Evolutionary conservation across 2,329 filamentous ascomycete species (phyloP).

Genomic region (Epichloe uncinata): DNA sequence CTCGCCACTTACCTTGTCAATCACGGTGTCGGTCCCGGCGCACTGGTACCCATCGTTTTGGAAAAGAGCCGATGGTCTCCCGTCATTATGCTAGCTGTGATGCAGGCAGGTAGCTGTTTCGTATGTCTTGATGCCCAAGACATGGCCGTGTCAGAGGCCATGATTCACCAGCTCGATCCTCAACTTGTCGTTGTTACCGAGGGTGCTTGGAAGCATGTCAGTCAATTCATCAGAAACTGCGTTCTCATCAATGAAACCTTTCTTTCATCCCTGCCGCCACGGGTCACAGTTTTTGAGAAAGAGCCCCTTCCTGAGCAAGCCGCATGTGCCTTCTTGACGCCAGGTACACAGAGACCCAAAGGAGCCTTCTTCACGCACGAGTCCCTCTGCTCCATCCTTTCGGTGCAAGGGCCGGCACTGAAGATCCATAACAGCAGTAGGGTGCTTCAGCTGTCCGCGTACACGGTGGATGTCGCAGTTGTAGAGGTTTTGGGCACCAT

Average conservation of each 20-base stretch:
- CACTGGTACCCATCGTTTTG: slow-evolving; percentile 52
- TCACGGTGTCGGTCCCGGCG: slow-evolving; percentile 35
- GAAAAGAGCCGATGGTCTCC: slow-evolving; percentile 59
- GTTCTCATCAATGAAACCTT: slow-evolving; percentile 29
- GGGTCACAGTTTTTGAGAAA: slow-evolving; percentile 16
- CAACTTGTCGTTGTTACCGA: slow-evolving; percentile 32
- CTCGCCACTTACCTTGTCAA: slow-evolving; percentile 33
- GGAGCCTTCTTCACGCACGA: slow-evolving; percentile 50
- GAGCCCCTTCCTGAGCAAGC: slow-evolving; percentile 29
- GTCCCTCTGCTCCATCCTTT: slow-evolving; percentile 40
- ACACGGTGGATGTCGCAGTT: slow-evolving; percentile 39
- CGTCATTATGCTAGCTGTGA: slow-evolving; percentile 52
- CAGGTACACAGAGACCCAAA: slow-evolving; percentile 35
- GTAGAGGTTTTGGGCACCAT: slow-evolving; percentile 39
- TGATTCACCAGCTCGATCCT: slow-evolving; percentile 30
- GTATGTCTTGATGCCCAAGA: slow-evolving; percentile 36
- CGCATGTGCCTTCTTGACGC: slow-evolving; percentile 50
- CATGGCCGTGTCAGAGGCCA: slow-evolving; percentile 25
- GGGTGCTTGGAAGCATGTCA: slow-evolving; percentile 24
- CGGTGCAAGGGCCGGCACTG: slow-evolving; percentile 36
- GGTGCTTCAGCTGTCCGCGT: slow-evolving; percentile 41
- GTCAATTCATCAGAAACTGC: slow-evolving; percentile 25
- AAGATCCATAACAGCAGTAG: slow-evolving; percentile 37
- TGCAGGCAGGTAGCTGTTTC: slow-evolving; percentile 44
- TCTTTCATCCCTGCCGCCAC: slow-evolving; percentile 22